Evolutionary conservation across 2,329 filamentous ascomycete genomes (phyloP).

Genomic region (Claviceps maximensis): DNA sequence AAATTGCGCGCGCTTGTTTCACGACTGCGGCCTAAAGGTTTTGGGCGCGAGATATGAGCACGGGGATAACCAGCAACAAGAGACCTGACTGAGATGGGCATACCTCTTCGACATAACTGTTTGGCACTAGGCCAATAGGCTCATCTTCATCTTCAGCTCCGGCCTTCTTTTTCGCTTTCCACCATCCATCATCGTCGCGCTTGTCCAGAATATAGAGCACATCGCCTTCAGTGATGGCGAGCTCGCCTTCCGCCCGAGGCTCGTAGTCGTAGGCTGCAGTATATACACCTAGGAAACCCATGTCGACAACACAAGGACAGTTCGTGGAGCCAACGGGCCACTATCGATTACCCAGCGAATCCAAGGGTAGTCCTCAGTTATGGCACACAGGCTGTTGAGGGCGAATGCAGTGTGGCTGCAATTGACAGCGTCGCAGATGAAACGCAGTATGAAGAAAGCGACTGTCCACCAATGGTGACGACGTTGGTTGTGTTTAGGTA

Average conservation of each 20-base stretch:
- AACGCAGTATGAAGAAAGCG: background rate
- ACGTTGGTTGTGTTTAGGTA: constrained; percentile 6
- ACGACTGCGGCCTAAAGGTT: constrained; percentile 49
- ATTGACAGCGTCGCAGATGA: background rate
- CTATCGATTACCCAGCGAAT: background rate
- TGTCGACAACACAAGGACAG: constrained; percentile 23
- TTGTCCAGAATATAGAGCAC: constrained; percentile 82
- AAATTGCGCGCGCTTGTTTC: constrained; percentile 76
- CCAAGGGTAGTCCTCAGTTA: background rate
- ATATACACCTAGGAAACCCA: constrained; percentile 90
- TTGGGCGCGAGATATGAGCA: background rate
- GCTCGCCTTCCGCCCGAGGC: constrained; percentile 75
- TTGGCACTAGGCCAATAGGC: constrained; percentile 78
- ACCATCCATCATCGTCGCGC: constrained; percentile 69
- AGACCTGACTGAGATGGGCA: constrained; percentile 12
- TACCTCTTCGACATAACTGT: constrained; percentile 92
- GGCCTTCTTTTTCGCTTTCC: constrained; percentile 90
- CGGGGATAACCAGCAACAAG: background rate
- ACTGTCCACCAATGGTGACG: constrained; percentile 3
- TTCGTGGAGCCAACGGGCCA: background rate
- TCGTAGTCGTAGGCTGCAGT: constrained; percentile 86
- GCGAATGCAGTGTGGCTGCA: background rate
- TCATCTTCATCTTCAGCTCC: constrained; percentile 76
- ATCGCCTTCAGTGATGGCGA: constrained; percentile 75
- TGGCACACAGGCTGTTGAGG: background rate